A percentile compares a stretch with the other conserved stretches of the same genome.
These are phyloP conservation scores for Ceriops decandra DNA, from an alignment of 345 rosid genomes.

Conservation along the genomic window DNA sequence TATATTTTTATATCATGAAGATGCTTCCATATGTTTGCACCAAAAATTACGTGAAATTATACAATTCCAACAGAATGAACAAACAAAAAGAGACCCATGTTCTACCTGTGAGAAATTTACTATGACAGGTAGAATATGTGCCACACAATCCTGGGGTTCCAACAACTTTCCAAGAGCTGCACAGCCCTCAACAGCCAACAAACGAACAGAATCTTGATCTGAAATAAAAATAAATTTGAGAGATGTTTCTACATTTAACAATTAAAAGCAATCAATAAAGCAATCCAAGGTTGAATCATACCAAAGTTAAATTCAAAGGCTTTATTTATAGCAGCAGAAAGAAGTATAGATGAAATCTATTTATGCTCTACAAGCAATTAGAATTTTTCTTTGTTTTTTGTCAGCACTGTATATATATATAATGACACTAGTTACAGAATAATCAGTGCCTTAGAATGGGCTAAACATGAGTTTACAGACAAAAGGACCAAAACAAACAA, in stretches of 20 bases:
- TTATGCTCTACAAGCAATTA: neutral
- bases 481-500: neutral
- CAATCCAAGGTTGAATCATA: no score
- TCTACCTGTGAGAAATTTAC: conserved; percentile 92
- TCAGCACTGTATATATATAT: neutral
- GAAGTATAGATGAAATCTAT: neutral
- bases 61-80: neutral
- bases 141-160: conserved; percentile 88
- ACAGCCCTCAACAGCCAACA: conserved; percentile 95
- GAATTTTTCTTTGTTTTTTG: neutral
- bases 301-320: neutral
- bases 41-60: neutral
- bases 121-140: conserved; percentile 85
- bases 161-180: conserved; percentile 94
- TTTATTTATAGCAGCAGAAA: neutral
- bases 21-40: neutral
- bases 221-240: conserved; percentile 14
- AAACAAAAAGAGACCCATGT: neutral
- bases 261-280: neutral
- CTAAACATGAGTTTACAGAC: neutral
- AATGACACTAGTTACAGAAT: neutral
- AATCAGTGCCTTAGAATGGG: neutral
- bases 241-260: neutral
- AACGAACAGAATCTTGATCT: conserved; percentile 97
- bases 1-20: no score